A percentile compares a stretch with the other conserved stretches of the same genome.
Evolutionary conservation across 2,329 filamentous ascomycete species (phyloP).

Genomic region (Scytalidium lignicola): DNA sequence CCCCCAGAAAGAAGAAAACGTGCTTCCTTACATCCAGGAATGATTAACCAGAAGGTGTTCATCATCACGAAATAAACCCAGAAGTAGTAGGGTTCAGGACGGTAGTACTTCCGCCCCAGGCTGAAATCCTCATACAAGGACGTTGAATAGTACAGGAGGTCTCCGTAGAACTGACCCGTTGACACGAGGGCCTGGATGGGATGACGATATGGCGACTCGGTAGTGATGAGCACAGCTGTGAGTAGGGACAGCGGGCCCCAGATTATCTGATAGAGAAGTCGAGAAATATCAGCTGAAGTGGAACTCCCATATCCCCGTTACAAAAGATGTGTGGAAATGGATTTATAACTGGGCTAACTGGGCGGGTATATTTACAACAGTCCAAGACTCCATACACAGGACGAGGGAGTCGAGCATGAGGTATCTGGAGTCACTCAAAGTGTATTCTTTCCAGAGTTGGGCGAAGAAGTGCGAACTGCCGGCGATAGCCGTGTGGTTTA

Average conservation of each 20-base stretch:
- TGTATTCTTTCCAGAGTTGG: constrained; percentile 50
- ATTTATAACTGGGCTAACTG: neutral
- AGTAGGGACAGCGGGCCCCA: constrained; percentile 51
- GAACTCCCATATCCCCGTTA: no score
- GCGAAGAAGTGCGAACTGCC: constrained; percentile 34
- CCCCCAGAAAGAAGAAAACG: constrained; percentile 28
- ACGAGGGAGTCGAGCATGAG: constrained; percentile 43
- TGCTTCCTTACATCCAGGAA: constrained; percentile 49
- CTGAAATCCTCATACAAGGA: constrained; percentile 43
- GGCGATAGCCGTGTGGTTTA: constrained; percentile 33
- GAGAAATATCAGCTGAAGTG: neutral
- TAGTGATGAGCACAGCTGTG: constrained; percentile 39
- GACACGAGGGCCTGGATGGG: constrained; percentile 34
- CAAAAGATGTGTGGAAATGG: no score
- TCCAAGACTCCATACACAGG: constrained; percentile 45
- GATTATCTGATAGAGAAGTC: constrained; percentile 31
- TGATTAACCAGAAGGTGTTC: constrained; percentile 55
- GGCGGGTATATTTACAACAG: constrained; percentile 26
- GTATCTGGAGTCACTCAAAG: constrained; percentile 48
- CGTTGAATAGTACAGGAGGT: constrained; percentile 56
- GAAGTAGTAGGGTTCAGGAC: constrained; percentile 56
- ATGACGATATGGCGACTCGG: constrained; percentile 38
- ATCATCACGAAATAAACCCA: constrained; percentile 60
- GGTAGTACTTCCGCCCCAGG: constrained; percentile 44
- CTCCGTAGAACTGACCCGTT: constrained; percentile 37